phyloP scores from a whole-genome alignment of 306 rosid species.

The Potentilla sterilis region DNA sequence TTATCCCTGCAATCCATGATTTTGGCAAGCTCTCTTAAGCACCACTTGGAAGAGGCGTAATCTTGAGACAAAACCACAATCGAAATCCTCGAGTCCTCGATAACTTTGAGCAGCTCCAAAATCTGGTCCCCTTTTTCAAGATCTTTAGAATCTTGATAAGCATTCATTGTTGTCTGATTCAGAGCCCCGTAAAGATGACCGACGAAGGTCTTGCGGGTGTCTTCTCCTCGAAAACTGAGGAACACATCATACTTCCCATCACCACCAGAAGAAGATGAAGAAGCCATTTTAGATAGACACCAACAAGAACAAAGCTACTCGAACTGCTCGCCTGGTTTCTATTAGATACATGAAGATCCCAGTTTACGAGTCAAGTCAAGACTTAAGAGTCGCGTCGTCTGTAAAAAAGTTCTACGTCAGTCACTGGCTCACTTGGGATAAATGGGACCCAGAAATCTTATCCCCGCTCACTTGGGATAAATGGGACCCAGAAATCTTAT shows the following conservation, averaged over 20 bases:
- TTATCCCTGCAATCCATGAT: background rate
- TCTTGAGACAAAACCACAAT: background rate
- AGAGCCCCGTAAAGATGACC: slow-evolving; percentile 3
- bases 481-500: too few species aligned
- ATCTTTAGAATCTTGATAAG: background rate
- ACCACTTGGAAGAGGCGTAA: background rate
- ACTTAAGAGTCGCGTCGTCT: too few species aligned
- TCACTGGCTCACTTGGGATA: too few species aligned
- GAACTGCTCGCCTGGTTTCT: too few species aligned
- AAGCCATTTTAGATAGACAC: background rate
- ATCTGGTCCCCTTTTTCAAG: background rate
- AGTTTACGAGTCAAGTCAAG: too few species aligned
- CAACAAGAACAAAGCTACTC: too few species aligned
- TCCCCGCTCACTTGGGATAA: too few species aligned
- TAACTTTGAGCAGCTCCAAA: background rate
- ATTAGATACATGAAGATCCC: too few species aligned
- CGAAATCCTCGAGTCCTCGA: background rate
- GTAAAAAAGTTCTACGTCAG: too few species aligned
- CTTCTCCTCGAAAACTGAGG: slow-evolving; percentile 7
- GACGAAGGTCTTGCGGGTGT: background rate
- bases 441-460: too few species aligned
- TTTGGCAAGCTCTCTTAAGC: background rate
- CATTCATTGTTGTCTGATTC: background rate
- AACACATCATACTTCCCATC: background rate
- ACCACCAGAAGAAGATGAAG: background rate